Base-by-base conservation (phyloP, 129 eudicot species). In the Tagetes erecta region DNA sequence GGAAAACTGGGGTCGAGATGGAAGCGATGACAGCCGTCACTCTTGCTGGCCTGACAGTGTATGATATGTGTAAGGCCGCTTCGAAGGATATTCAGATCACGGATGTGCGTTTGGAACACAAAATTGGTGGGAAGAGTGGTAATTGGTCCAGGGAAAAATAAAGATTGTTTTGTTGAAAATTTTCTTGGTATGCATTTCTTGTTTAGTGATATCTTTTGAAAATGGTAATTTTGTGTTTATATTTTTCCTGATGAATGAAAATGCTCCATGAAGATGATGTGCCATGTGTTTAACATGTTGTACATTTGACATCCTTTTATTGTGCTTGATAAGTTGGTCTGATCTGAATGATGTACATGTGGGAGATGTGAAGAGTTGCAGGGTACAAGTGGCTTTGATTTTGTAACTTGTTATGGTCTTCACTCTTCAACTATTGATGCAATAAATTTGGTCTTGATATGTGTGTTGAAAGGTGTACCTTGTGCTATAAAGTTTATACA, bases 1-100 rank as follows among this genome's bases (percentile, higher is more conserved):
- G 94, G 67, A 87, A 89, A 83, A 92, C 97, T 0, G 97, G 97
- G 80, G 95, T 90, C 20, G 98, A 92, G 78, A 90, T 92, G 98
- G 98, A 92, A 78, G 96, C 98, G 27, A 38, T 92, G 95, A 90
- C 92, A 10, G 98, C 98, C 11, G 98, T 92, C 13, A 76, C 86
- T 30, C 70, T 92, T 74, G 96, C 96, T 6, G 95, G 98, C 36
- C 78, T 92, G 33, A 92, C 98, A 5, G 95, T 92, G n/a, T 92
- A 92, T 76, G 98, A 93, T 74, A 93, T 93, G 98, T 93, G 98
- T 77, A 93, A 93, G 68, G 98, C 98, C 75, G 92, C 96, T 35
- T 93, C 98, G 13, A 93, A 93, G 78, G 87, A 90, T 75, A 90
- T 90, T 44, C 78, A 86, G 78, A 86, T 93, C 47, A 87, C 96